Evolutionary conservation across 2,329 filamentous ascomycete genomes (phyloP).

Genomic region (Neophaeococcomyces aloes): DNA sequence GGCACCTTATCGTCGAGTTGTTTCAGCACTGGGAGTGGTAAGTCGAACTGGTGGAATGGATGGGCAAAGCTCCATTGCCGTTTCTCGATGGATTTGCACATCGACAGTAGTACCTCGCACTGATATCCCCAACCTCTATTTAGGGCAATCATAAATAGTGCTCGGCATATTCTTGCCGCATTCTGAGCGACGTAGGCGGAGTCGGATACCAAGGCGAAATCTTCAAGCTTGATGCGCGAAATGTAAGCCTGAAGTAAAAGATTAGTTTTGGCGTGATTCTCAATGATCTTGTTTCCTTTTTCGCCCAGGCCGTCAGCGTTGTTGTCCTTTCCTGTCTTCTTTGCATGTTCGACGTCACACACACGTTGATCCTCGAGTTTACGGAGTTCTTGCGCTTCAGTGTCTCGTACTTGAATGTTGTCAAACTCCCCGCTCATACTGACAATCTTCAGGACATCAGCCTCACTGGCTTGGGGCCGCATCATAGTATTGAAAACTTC

Average conservation of each 20-base stretch:
- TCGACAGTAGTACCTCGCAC: conserved; percentile 76
- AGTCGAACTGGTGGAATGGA: conserved; percentile 86
- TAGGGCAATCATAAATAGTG: conserved; percentile 92
- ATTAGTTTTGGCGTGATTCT: conserved; percentile 84
- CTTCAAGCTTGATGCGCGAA: conserved; percentile 73
- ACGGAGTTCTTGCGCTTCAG: conserved; percentile 75
- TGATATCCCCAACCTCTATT: conserved; percentile 94
- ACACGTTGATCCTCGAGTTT: conserved; percentile 59
- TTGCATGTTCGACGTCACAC: conserved; percentile 64
- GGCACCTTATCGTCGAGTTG: conserved; percentile 74
- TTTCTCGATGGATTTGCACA: conserved; percentile 96
- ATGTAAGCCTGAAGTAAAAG: conserved; percentile 92
- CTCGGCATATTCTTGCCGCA: conserved; percentile 82
- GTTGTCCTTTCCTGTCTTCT: conserved; percentile 51
- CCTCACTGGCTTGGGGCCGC: conserved; percentile 73
- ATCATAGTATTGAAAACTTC: conserved; percentile 96
- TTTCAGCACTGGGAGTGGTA: conserved; percentile 70
- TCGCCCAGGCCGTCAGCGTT: conserved; percentile 54
- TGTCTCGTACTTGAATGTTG: conserved; percentile 88
- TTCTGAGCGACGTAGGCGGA: conserved; percentile 94
- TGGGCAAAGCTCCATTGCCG: conserved; percentile 92
- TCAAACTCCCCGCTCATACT: conserved; percentile 97
- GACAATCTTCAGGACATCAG: conserved; percentile 90
- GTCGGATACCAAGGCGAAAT: conserved; percentile 88
- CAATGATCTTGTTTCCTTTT: conserved; percentile 57